Conservation (phyloP, 257 asterid genomes). For the Nicotiana otophora region DNA sequence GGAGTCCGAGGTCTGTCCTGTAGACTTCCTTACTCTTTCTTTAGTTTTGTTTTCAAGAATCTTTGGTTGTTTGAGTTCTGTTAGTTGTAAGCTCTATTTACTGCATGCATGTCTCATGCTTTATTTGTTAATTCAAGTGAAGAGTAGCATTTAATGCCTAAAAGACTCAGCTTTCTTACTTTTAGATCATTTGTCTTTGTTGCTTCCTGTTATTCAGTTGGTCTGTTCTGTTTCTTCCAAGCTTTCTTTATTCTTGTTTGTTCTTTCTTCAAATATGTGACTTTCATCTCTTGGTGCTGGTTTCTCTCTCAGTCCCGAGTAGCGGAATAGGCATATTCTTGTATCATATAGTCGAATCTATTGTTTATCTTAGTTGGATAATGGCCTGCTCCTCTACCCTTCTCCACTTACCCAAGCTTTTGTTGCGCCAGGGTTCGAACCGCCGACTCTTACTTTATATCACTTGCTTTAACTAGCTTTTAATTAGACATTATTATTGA, state of each 20-base stretch:
- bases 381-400: too few relatives aligned
- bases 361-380: neutral
- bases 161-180: neutral
- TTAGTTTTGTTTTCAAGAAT: neutral
- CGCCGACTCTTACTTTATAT: neutral
- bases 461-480: neutral
- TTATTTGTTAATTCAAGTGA: neutral
- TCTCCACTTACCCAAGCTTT: too few relatives aligned
- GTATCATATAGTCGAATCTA: neutral
- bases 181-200: neutral
- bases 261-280: neutral
- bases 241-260: neutral
- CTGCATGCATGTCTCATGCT: constrained; percentile 2
- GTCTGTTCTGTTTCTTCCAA: neutral
- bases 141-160: neutral
- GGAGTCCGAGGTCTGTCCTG: constrained; percentile 39
- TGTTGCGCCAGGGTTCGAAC: too few relatives aligned
- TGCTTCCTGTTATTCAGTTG: neutral
- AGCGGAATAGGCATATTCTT: neutral
- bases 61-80: neutral
- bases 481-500: neutral
- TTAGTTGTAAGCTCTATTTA: neutral
- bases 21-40: constrained; percentile 18
- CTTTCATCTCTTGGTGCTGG: neutral
- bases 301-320: neutral